Percentiles rank a stretch among this genome's conserved stretches.
phyloP scores from a whole-genome alignment of 805 yeast genomes.

The Ogataea neopini region DNA sequence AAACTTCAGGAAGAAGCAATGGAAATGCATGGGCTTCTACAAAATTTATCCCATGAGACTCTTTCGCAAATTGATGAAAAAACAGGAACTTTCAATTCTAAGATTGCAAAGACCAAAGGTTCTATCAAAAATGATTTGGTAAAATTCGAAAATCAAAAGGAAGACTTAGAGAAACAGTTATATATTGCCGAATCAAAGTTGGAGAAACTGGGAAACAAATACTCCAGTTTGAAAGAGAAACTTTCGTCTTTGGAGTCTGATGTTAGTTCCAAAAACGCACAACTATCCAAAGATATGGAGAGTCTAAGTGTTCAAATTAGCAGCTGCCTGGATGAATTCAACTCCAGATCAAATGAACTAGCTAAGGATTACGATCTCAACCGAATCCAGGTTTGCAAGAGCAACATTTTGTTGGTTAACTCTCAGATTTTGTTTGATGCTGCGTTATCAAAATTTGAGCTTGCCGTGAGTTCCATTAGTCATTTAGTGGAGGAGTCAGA shows the following conservation, averaged over 20 bases:
- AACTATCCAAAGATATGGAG: conserved; percentile 6
- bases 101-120: conserved; percentile 8
- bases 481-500: conserved; percentile 5
- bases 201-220: conserved; percentile 1
- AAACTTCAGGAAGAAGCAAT: conserved; percentile 15
- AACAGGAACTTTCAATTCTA: conserved; percentile 8
- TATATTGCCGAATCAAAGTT: conserved; percentile 8
- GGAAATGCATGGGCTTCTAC: conserved; percentile 8
- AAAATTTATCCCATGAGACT: conserved; percentile 5
- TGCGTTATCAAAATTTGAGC: conserved; percentile 29
- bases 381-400: conserved; percentile 29
- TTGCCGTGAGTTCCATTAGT: conserved; percentile 18
- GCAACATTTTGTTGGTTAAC: conserved; percentile 27
- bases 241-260: neutral
- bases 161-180: conserved; percentile 6
- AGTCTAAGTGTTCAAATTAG: conserved; percentile 10
- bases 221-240: conserved; percentile 3
- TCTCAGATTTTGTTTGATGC: conserved; percentile 33
- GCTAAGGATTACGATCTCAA: conserved; percentile 20
- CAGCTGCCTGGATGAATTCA: conserved; percentile 11
- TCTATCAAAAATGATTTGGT: conserved; percentile 14
- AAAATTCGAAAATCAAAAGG: conserved; percentile 11
- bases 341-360: conserved; percentile 10
- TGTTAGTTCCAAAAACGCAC: neutral
- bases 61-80: conserved; percentile 12